Percentiles rank a stretch among this genome's conserved stretches.
These are phyloP conservation scores for Aspergillus ochraceoroseus DNA, from an alignment of 2,329 filamentous ascomycete species.

Conservation along the genomic window DNA sequence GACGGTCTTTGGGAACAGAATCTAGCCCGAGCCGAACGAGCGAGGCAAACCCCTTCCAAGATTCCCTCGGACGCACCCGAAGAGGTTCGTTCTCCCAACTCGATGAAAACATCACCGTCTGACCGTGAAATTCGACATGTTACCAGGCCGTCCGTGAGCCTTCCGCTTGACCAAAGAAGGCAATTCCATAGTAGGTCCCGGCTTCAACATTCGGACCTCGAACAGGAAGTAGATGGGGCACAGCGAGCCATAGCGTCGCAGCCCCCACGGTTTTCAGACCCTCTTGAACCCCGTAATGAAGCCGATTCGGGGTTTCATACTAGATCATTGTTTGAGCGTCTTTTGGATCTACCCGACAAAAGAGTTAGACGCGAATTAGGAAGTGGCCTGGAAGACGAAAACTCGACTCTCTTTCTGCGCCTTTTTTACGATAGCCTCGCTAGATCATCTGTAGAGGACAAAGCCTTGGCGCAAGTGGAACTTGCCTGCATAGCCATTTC, in stretches of 20 bases:
- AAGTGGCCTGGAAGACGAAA: conserved; percentile 32
- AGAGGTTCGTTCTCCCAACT: conserved; percentile 25
- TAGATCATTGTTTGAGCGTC: conserved; percentile 24
- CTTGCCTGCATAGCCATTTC: conserved; percentile 38
- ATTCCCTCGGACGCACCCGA: conserved; percentile 19
- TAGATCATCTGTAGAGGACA: conserved; percentile 25
- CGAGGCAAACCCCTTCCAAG: conserved; percentile 35
- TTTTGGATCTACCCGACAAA: conserved; percentile 31
- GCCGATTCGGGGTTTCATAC: conserved; percentile 5
- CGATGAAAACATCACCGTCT: conserved; percentile 21
- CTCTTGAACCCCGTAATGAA: not conserved
- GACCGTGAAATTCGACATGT: conserved; percentile 19
- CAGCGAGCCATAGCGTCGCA: not conserved
- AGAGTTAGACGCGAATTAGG: conserved; percentile 37
- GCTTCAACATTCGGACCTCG: not conserved
- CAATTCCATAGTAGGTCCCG: conserved; percentile 24
- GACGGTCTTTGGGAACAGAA: conserved; percentile 59
- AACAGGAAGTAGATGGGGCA: not conserved
- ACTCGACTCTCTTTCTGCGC: conserved; percentile 43
- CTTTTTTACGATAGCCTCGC: conserved; percentile 37
- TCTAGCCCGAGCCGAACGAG: conserved; percentile 39
- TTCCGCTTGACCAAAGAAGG: conserved; percentile 28
- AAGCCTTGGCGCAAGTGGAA: conserved; percentile 34
- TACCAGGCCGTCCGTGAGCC: conserved; percentile 18
- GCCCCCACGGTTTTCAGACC: not conserved